Base-by-base conservation (phyloP, 202 grass and related monocot genomes). In the Setaria viridis region DNA sequence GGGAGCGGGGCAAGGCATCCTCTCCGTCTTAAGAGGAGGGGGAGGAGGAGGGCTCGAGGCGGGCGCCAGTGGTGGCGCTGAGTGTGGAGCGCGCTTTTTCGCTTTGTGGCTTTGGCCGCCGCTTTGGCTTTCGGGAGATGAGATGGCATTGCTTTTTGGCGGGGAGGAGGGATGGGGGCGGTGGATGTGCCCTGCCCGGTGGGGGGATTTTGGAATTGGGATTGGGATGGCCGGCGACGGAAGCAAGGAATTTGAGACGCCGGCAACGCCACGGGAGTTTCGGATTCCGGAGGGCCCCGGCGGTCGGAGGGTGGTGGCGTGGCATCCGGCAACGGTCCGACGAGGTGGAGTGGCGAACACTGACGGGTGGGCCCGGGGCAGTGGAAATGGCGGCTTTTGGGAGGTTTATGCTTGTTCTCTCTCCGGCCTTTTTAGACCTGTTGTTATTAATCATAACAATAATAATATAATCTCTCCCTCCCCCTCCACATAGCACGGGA, bases 41-140 rank as follows among this genome's bases (percentile, higher is more conserved):
- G 25, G 25, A 25, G 25, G 25, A 5, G 85, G 74, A 64, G 67
- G 39, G 68, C 33, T 84, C 69, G 69, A 76, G 65, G 66, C 42
- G 43, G 74, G 10, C 56, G 41, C 20, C 67, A 9, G 70, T 3
- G 11, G 67, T 47, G 65, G 65, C 19, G 39, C 37, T 17, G 67
- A 67, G 71, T 74, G 76, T 84, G 90, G 78, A 78, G 82, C 11
- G 77, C 39, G 70, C 89, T 89, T 94, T 94, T 89, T 87, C 84
- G 78, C 84, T 87, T 94, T 87, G 72, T 56, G 56, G 80, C 84
- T 91, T 84, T 68, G 71, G 82, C 77, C 83, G 82, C 80, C 79
- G 78, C 71, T 63, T 80, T 77, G 84, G 15, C 79, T 65, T 67
- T 78, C 46, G 67, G 78, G 72, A 5, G 72, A 37, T 55, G 72